Conservation (phyloP, 2,329 filamentous ascomycete genomes). For the Talaromyces islandicus region DNA sequence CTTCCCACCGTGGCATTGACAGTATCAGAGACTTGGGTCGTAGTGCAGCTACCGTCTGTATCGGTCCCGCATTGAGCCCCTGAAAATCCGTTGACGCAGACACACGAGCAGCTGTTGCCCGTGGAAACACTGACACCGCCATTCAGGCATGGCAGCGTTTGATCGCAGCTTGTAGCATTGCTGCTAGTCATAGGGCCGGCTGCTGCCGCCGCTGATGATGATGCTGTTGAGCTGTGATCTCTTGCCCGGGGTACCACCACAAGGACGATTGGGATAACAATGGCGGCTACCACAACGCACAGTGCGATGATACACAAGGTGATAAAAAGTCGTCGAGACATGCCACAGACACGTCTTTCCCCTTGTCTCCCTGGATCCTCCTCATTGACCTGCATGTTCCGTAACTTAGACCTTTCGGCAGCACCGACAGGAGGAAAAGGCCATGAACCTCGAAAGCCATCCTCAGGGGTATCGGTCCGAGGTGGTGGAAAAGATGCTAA, state of each 20-base stretch:
- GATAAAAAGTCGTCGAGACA: constrained; percentile 74
- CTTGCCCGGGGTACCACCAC: constrained; percentile 52
- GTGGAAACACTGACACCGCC: constrained; percentile 66
- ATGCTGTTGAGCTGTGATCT: constrained; percentile 12
- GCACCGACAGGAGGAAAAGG: constrained; percentile 27
- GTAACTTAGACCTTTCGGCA: constrained; percentile 24
- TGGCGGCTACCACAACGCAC: constrained; percentile 69
- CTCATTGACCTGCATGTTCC: constrained; percentile 18
- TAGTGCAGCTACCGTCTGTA: constrained; percentile 51
- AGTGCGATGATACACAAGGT: constrained; percentile 60
- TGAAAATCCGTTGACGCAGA: constrained; percentile 85
- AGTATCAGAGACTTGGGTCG: constrained; percentile 38
- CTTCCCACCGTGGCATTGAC: constrained; percentile 73
- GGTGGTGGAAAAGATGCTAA: constrained; percentile 61
- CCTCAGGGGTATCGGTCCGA: constrained; percentile 41
- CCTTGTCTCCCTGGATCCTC: constrained; percentile 24
- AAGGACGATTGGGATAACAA: constrained; percentile 70
- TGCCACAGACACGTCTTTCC: constrained; percentile 68
- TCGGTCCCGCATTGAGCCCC: constrained; percentile 51
- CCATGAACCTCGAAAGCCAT: constrained; percentile 27
- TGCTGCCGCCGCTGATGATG: background rate
- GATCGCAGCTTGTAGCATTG: constrained; percentile 46
- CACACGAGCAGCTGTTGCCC: constrained; percentile 68
- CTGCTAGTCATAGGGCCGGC: background rate
- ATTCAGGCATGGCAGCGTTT: constrained; percentile 64